phyloP scores from a whole-genome alignment of 2,329 filamentous ascomycete species.

The Penicillium digitatum region DNA sequence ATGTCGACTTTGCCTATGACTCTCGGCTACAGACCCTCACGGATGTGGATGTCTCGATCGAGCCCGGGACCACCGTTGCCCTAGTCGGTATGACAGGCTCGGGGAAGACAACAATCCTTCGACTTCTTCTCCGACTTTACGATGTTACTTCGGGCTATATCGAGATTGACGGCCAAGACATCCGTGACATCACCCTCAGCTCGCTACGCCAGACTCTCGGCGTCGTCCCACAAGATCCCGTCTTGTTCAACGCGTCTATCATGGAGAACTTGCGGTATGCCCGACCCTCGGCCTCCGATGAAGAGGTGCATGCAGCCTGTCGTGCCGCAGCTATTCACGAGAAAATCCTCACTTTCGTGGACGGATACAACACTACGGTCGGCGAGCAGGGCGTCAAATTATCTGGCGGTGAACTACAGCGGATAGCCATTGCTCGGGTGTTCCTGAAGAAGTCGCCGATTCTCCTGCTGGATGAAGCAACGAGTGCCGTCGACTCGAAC shows the following conservation, averaged over 20 bases:
- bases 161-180: constrained; percentile 52
- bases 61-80: constrained; percentile 51
- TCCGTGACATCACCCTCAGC: constrained; percentile 55
- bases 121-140: constrained; percentile 53
- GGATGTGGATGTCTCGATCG: constrained; percentile 44
- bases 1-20: constrained; percentile 52
- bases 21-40: constrained; percentile 45
- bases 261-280: constrained; percentile 63
- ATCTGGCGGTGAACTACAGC: constrained; percentile 43
- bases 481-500: constrained; percentile 39
- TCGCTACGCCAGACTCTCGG: constrained; percentile 57
- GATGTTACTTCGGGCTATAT: constrained; percentile 49
- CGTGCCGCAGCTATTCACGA: constrained; percentile 35
- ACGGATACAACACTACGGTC: constrained; percentile 35
- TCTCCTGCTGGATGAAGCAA: constrained; percentile 45
- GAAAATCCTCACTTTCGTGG: constrained; percentile 38
- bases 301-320: constrained; percentile 35
- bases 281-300: constrained; percentile 30
- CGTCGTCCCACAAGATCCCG: constrained; percentile 61
- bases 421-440: constrained; percentile 44
- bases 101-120: constrained; percentile 53
- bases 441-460: constrained; percentile 40
- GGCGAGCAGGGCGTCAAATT: constrained; percentile 35
- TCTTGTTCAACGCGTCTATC: constrained; percentile 61
- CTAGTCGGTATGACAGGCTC: constrained; percentile 55